phyloP scores from a whole-genome alignment of 495 filamentous ascomycete species.

The Neurospora sp. region DNA sequence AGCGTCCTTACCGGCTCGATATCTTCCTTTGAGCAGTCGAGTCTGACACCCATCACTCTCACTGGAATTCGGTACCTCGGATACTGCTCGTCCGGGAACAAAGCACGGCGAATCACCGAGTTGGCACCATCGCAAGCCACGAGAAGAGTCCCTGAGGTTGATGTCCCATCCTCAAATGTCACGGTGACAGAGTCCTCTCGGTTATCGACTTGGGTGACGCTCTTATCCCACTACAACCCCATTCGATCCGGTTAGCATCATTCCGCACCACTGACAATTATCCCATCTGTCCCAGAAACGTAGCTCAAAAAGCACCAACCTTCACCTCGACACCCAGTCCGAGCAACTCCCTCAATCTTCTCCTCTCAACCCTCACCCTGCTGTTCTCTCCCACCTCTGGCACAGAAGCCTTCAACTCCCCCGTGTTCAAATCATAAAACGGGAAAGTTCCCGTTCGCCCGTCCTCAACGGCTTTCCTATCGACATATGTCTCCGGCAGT shows the following conservation, averaged over 20 bases:
- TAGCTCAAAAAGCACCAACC: conserved; percentile 10
- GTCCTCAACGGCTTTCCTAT: conserved; percentile 17
- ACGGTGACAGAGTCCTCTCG: conserved; percentile 13
- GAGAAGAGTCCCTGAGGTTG: conserved; percentile 14
- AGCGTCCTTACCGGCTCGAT: conserved; percentile 26
- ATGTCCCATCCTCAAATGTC: conserved; percentile 22
- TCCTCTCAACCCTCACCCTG: conserved; percentile 38
- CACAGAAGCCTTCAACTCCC: conserved; percentile 27
- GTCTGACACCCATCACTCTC: conserved; percentile 19
- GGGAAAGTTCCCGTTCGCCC: conserved; percentile 27
- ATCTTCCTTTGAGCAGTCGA: conserved; percentile 19
- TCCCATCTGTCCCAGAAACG: background rate
- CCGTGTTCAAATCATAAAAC: conserved; percentile 45
- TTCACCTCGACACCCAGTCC: conserved; percentile 38
- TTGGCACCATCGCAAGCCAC: conserved; percentile 25
- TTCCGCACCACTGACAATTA: background rate
- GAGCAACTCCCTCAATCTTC: conserved; percentile 38
- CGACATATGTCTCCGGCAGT: conserved; percentile 41
- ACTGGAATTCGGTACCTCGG: conserved; percentile 16
- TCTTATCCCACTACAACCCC: conserved; percentile 19
- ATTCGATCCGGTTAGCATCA: background rate
- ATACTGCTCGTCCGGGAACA: conserved; percentile 15
- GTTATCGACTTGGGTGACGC: conserved; percentile 7
- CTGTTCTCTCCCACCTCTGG: conserved; percentile 29
- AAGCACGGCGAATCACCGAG: conserved; percentile 14